These are phyloP conservation scores for Hortaea werneckii DNA, from an alignment of 2,329 filamentous ascomycete species.

Conservation along the genomic window DNA sequence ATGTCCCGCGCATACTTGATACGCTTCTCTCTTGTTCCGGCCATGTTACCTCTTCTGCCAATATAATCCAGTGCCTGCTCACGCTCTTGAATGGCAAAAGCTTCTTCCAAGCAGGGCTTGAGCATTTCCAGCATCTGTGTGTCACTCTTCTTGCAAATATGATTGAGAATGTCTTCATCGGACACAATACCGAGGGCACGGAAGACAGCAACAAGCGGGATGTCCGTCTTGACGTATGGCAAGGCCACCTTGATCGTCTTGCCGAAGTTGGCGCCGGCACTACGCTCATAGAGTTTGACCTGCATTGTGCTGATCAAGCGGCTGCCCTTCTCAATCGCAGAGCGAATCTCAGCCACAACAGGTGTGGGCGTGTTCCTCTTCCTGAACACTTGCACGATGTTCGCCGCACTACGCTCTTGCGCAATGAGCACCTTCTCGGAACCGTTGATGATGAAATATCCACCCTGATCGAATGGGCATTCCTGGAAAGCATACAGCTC, in stretches of 20 bases:
- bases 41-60: slow-evolving; percentile 75
- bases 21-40: slow-evolving; percentile 73
- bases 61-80: slow-evolving; percentile 94
- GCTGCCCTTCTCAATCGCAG: slow-evolving; percentile 91
- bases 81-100: slow-evolving; percentile 89
- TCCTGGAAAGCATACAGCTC: slow-evolving; percentile 87
- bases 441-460: slow-evolving; percentile 98
- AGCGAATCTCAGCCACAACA: slow-evolving; percentile 91
- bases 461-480: slow-evolving; percentile 95
- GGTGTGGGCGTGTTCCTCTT: slow-evolving; percentile 93
- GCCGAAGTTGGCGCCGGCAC: slow-evolving; percentile 59
- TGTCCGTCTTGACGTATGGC: slow-evolving; percentile 86
- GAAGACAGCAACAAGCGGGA: slow-evolving; percentile 93
- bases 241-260: slow-evolving; percentile 83
- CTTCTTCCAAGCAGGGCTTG: slow-evolving; percentile 93
- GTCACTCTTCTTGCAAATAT: slow-evolving; percentile 91
- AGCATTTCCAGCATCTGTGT: slow-evolving; percentile 96
- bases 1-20: slow-evolving; percentile 88
- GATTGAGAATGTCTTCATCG: slow-evolving; percentile 94
- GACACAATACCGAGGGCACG: slow-evolving; percentile 90
- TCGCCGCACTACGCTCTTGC: slow-evolving; percentile 92
- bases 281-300: slow-evolving; percentile 62
- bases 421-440: slow-evolving; percentile 98
- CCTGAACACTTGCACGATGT: slow-evolving; percentile 98
- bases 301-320: slow-evolving; percentile 86